Base-by-base conservation (phyloP, 148 eudicot genomes). In the Amaranthus palmeri region DNA sequence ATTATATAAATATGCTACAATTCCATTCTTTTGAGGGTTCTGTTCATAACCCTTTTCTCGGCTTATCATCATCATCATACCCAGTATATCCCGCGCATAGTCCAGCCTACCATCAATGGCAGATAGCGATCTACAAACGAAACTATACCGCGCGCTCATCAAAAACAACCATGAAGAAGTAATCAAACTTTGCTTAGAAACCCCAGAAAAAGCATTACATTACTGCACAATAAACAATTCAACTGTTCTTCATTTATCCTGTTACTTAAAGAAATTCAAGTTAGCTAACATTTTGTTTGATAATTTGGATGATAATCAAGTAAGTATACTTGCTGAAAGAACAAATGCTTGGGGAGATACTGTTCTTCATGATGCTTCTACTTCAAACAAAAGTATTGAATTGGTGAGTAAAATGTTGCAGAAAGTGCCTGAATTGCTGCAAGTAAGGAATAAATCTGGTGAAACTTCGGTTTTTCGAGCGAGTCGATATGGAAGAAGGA, bases 381-480 rank as follows among this genome's bases (percentile, higher is more conserved):
- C 60, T 36, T 62, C 61, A 10, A 63, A 72, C 36, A 43, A 64
- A 43, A 69, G 69, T 25, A 5, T 63, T 43, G 52, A 17, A n/a
- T 15, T 72, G 12, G 10, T 43, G 11, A 72, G 12, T 51, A 63
- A 62, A 50, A 8, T 72, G 61, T 25, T 72, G 14, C 60, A 41
- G 44, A 43, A 44, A 15, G 61, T 57, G 4, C 76, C 76, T 11
- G 68, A 72, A 0, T 11, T 72, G 10, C 41, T 72, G 4, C 42
- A 2, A 6, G 61, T n/a, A 10, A 40, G 9, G 10, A 72, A 72
- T 45, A 63, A 52, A 9, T 63, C 41, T 53, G 76, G 76, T 6
- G 76, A 72, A 17, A 41, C 76, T 15, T 48, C 69, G 43, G 18
- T 63, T 43, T 72, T 62, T 15, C 69, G 25, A 10, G 76, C 76